Evolutionary conservation across 441 rosid species (phyloP).

Genomic region (Populus hybrid): DNA sequence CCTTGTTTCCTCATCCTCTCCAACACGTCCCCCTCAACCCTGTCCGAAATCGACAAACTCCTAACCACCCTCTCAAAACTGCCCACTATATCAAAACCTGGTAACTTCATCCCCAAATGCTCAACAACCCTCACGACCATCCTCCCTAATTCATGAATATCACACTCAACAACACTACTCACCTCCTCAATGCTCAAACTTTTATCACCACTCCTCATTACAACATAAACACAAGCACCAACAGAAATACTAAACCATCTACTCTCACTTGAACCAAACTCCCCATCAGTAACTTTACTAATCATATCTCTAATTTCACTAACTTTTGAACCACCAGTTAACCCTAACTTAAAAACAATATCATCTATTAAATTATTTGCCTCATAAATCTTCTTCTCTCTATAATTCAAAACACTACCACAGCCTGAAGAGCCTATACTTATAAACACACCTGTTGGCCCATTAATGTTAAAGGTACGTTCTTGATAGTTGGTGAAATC

Average conservation of each 20-base stretch:
- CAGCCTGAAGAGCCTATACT: constrained; percentile 55
- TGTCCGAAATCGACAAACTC: constrained; percentile 26
- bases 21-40: constrained; percentile 35
- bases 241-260: constrained; percentile 66
- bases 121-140: constrained; percentile 64
- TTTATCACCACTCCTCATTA: constrained; percentile 45
- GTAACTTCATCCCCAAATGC: constrained; percentile 45
- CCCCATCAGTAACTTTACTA: constrained; percentile 48
- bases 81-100: constrained; percentile 51
- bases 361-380: constrained; percentile 50
- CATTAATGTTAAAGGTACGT: constrained; percentile 36
- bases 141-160: constrained; percentile 60
- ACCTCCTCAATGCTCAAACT: constrained; percentile 54
- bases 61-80: constrained; percentile 43
- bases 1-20: constrained; percentile 66
- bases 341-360: constrained; percentile 29
- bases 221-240: constrained; percentile 68
- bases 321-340: constrained; percentile 20
- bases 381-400: constrained; percentile 62
- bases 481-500: constrained; percentile 48
- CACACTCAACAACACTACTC: constrained; percentile 42
- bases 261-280: constrained; percentile 55
- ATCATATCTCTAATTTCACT: constrained; percentile 46
- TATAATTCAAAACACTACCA: constrained; percentile 46
- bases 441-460: constrained; percentile 60